Evolutionary conservation across 2,329 filamentous ascomycete genomes (phyloP), one percentile per base, ranked within the genome.

Genomic region (Microsporum audouinii): DNA sequence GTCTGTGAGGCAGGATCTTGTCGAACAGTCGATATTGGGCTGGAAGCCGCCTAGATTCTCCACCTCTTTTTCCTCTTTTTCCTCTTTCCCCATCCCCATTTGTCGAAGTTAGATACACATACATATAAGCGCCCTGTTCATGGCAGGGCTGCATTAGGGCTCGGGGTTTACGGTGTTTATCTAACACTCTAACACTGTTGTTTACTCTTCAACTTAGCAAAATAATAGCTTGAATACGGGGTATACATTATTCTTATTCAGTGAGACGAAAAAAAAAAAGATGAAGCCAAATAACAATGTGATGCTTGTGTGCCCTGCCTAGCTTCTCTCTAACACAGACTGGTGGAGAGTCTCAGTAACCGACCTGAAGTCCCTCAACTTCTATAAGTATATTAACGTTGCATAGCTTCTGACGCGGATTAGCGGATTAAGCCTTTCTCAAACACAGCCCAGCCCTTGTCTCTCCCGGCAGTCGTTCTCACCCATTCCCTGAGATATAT

Each of bases 1-100:
- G 62, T 75, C 29, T 77, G 75, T 57, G 73, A 76, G 65, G 63
- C 65, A 2, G 74, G 74, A 1, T 65, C 63, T 31, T 77, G 75
- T 67, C 67, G 64, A 56, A 70, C 60, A 4, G 66, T 76, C 45
- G 71, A 76, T 67, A 55, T 76, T 10, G 72, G 47, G 31, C n/a
- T 39, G 33, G 53, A 53, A 43, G n/a, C 23, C 17, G 31, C 29
- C 33, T 57, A 38, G 53, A 39, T 38, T 23, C 27, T 10, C n/a
- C 14, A 33, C 47, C 29, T 41, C 10, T 14, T 41, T 41, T n/a
- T 41, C 1, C n/a, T 5, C 38, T 41, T 41, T 41, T n/a, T 41
- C 38, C n/a, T 41, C 38, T 14, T 14, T 4, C 38, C 38, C 38
- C n/a, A 14, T 41, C n/a, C 38, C 38, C 14, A 12, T 51, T 51